These are phyloP conservation scores for Candida buenavistaensis DNA, from an alignment of 1,139 yeast species.

Conservation along the genomic window DNA sequence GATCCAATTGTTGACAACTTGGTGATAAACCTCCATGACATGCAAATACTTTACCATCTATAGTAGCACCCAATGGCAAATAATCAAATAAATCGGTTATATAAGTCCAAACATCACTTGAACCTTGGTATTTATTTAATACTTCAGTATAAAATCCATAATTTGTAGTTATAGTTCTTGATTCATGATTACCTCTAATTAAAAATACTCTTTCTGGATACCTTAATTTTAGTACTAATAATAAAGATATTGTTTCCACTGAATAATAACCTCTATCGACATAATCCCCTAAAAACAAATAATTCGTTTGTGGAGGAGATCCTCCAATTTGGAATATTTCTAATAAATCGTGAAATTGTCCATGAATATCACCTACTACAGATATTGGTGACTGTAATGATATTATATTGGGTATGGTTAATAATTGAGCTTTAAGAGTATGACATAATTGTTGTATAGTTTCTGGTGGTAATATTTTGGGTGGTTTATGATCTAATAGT, in stretches of 20 bases:
- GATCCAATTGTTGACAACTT: conserved; percentile 90
- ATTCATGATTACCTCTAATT: conserved; percentile 93
- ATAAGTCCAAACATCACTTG: conserved; percentile 78
- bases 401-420: conserved; percentile 66
- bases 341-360: conserved; percentile 90
- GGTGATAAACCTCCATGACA: conserved; percentile 97
- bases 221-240: conserved; percentile 81
- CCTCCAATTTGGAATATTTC: conserved; percentile 96
- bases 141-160: conserved; percentile 97
- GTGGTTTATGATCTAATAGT: conserved; percentile 44
- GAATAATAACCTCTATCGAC: conserved; percentile 88
- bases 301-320: conserved; percentile 88
- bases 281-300: conserved; percentile 89
- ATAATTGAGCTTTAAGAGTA: conserved; percentile 39
- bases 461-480: conserved; percentile 41
- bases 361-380: conserved; percentile 98
- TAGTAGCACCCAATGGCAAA: conserved; percentile 86
- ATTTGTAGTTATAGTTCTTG: conserved; percentile 92
- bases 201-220: conserved; percentile 81
- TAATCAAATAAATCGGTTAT: conserved; percentile 94
- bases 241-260: conserved; percentile 84
- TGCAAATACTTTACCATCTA: conserved; percentile 89
- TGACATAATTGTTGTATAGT: conserved; percentile 46
- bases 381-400: conserved; percentile 85
- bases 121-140: conserved; percentile 77